Evolutionary conservation across 2,329 filamentous ascomycete species (phyloP).

Genomic region (Akanthomyces uredinophilus): DNA sequence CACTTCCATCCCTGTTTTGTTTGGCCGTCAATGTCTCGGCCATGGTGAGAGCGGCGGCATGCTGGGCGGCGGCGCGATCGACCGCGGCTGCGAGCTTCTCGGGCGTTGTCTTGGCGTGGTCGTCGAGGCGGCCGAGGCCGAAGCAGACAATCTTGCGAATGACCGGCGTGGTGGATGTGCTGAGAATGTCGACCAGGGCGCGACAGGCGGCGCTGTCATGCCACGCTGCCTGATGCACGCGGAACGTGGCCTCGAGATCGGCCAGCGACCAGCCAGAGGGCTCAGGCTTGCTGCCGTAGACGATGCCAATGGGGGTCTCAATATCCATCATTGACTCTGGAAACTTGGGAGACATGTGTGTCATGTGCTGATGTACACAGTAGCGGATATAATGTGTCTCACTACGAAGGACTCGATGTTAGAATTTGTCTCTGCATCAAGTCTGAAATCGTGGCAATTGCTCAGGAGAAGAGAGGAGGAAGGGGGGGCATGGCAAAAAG

Average conservation of each 20-base stretch:
- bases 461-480: not conserved
- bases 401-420: not conserved
- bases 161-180: not conserved
- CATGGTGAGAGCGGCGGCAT: conserved; percentile 23
- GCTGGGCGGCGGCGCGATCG: not conserved
- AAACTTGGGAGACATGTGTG: not conserved
- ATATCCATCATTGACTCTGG: not conserved
- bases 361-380: not conserved
- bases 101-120: not conserved
- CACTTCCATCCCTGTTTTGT: not conserved
- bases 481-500: not conserved
- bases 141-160: conserved; percentile 9
- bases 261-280: not conserved
- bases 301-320: not conserved
- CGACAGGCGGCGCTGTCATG: not conserved
- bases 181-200: not conserved
- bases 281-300: not conserved
- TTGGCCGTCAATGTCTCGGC: not conserved
- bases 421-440: too few species aligned
- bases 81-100: not conserved
- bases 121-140: conserved; percentile 7
- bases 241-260: not conserved
- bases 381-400: not conserved
- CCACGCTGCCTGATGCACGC: not conserved
- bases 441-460: not conserved